These are phyloP conservation scores for Neoscytalidium dimidiatum DNA, from an alignment of 2,329 filamentous ascomycete genomes.

Conservation along the genomic window DNA sequence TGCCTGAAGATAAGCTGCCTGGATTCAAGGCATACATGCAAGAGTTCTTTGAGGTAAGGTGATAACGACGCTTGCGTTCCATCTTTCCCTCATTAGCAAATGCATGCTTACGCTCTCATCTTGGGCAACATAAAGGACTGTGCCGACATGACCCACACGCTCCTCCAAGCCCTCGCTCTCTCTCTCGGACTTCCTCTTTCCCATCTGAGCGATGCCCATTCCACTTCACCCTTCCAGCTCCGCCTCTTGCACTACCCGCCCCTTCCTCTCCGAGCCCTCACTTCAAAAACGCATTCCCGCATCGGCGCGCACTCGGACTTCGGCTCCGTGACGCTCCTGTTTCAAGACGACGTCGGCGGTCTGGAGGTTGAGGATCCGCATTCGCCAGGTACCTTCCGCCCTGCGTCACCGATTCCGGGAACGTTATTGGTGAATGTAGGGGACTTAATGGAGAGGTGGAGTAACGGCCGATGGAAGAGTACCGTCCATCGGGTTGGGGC, in stretches of 20 bases:
- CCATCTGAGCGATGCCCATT: slow-evolving; percentile 29
- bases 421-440: slow-evolving; percentile 43
- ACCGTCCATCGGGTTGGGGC: slow-evolving; percentile 43
- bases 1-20: slow-evolving; percentile 38
- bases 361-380: slow-evolving; percentile 40
- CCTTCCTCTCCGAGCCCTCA: slow-evolving; percentile 31
- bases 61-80: slow-evolving; percentile 18
- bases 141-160: slow-evolving; percentile 23
- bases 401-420: slow-evolving; percentile 32
- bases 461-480: slow-evolving; percentile 37
- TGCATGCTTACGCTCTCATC: neutral
- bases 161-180: slow-evolving; percentile 32
- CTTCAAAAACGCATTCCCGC: slow-evolving; percentile 27
- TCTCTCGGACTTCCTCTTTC: slow-evolving; percentile 24
- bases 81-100: neutral
- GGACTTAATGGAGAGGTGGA: slow-evolving; percentile 44
- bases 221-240: slow-evolving; percentile 34
- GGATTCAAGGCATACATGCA: slow-evolving; percentile 38
- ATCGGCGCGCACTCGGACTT: slow-evolving; percentile 48
- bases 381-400: slow-evolving; percentile 29
- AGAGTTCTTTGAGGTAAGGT: slow-evolving; percentile 29
- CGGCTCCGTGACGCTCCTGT: slow-evolving; percentile 44
- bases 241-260: slow-evolving; percentile 44
- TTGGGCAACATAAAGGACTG: neutral
- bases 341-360: slow-evolving; percentile 45